A percentile compares a stretch with the other conserved stretches of the same genome.
These are phyloP conservation scores for Globisporangium mamillatum DNA, from an alignment of 352 stramenopile genomes.

Conservation along the genomic window DNA sequence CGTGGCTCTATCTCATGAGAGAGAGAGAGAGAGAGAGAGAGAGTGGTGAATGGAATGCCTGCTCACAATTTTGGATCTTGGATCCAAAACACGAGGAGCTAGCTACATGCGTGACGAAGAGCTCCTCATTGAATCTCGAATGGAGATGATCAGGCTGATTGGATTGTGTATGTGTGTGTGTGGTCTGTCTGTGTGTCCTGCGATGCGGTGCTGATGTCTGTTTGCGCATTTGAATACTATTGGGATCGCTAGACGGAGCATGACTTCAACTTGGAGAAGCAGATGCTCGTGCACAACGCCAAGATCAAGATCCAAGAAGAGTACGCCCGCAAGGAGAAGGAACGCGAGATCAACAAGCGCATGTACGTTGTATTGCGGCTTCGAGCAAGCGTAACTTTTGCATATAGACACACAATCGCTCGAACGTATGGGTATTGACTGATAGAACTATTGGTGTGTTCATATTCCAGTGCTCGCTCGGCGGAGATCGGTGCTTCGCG, in stretches of 20 bases:
- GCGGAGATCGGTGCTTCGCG: constrained; percentile 93
- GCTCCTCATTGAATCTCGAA: background rate
- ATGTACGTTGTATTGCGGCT: constrained; percentile 41
- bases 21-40: background rate
- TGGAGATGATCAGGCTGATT: background rate
- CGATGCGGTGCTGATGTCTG: background rate
- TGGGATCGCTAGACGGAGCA: constrained; percentile 91
- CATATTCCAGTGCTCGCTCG: constrained; percentile 68
- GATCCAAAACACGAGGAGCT: constrained; percentile 5
- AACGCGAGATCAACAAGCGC: constrained; percentile 93
- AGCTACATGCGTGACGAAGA: background rate
- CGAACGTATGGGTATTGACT: background rate
- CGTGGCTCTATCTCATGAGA: background rate
- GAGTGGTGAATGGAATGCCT: background rate
- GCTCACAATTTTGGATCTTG: constrained; percentile 10
- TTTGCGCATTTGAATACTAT: constrained; percentile 5
- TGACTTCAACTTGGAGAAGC: constrained; percentile 99
- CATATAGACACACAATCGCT: background rate
- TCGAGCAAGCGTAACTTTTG: background rate
- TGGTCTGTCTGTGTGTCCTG: background rate
- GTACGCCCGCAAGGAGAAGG: constrained; percentile 97
- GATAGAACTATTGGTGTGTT: background rate
- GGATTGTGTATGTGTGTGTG: background rate
- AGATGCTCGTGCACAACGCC: constrained; percentile 97
- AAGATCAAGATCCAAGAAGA: constrained; percentile 98